Conservation (phyloP, 2,329 filamentous ascomycete genomes). For the Colletotrichum abscissum region DNA sequence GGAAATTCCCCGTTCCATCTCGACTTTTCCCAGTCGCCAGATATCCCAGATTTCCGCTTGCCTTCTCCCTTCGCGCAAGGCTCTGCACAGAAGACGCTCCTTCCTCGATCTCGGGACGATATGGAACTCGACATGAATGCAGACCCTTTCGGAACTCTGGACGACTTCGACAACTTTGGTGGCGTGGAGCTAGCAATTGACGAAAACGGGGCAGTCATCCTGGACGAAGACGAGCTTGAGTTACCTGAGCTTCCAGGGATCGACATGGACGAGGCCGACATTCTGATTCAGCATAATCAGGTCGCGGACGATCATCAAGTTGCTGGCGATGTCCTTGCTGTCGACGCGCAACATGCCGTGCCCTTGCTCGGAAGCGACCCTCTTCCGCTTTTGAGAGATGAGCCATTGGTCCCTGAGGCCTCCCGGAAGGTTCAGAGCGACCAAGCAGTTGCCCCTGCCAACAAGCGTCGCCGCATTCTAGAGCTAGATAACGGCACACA, state of each 20-base stretch:
- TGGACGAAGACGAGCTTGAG: constrained; percentile 54
- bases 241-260: constrained; percentile 52
- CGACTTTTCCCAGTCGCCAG: constrained; percentile 43
- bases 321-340: neutral
- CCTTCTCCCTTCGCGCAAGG: constrained; percentile 49
- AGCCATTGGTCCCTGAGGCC: neutral
- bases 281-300: constrained; percentile 28
- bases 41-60: constrained; percentile 45
- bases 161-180: constrained; percentile 51
- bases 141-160: constrained; percentile 48
- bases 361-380: constrained; percentile 1
- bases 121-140: constrained; percentile 24
- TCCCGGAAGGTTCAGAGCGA: neutral
- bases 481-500: neutral
- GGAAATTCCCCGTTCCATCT: constrained; percentile 43
- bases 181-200: constrained; percentile 63
- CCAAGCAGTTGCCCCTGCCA: neutral
- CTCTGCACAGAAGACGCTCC: constrained; percentile 36
- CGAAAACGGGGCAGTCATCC: constrained; percentile 60
- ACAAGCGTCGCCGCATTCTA: neutral
- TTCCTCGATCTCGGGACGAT: constrained; percentile 12
- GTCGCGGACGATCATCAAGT: neutral
- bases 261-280: constrained; percentile 19
- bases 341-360: neutral
- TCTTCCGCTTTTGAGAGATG: neutral